These are phyloP conservation scores for Aegilops tauschii DNA, from an alignment of 176 grass and related monocot genomes.

Conservation along the genomic window DNA sequence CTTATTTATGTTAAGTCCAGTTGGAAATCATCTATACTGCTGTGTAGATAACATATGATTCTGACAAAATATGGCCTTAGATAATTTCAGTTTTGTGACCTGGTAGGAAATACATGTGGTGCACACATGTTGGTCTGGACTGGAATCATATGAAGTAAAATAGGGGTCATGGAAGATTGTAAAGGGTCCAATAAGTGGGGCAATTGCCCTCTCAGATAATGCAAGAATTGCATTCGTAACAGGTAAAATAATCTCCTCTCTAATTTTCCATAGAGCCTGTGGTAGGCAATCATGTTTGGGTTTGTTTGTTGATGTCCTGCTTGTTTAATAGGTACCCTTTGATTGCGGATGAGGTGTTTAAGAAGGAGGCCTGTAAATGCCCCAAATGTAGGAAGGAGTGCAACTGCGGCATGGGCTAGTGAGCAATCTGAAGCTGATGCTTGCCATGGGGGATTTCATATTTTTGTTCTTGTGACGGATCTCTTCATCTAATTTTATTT, in stretches of 20 bases:
- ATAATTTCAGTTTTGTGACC: no score
- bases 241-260: constrained; percentile 29
- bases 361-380: constrained; percentile 40
- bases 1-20: not conserved
- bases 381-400: constrained; percentile 66
- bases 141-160: constrained; percentile 27
- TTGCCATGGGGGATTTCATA: not conserved
- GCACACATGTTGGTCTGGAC: no score
- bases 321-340: constrained; percentile 55
- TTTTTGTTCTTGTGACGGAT: not conserved
- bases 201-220: constrained; percentile 56
- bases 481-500: constrained; percentile 13
- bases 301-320: not conserved
- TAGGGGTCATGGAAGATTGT: constrained; percentile 46
- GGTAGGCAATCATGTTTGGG: not conserved
- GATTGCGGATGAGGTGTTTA: constrained; percentile 39
- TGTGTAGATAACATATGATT: not conserved
- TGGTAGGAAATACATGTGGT: no score
- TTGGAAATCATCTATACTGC: not conserved
- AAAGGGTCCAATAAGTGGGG: constrained; percentile 48
- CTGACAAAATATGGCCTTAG: no score
- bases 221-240: constrained; percentile 66
- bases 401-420: constrained; percentile 68
- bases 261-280: not conserved
- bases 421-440: constrained; percentile 8